Percentiles rank a stretch among this genome's conserved stretches.
phyloP scores from a whole-genome alignment of 371 early-diverging fungal genomes.

The Amoeboaphelidium protococcarum region DNA sequence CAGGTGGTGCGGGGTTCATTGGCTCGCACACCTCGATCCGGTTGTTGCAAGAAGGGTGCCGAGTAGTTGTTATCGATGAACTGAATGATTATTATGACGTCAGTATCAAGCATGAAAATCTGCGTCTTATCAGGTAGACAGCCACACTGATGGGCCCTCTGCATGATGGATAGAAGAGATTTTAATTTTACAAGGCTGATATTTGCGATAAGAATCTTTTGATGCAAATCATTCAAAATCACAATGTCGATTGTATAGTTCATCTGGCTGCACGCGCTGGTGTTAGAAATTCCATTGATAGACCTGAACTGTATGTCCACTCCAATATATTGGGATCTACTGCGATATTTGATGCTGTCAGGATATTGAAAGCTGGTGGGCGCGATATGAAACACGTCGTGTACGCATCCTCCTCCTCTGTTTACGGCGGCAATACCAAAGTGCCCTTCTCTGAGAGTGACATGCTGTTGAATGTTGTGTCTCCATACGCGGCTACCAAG shows the following conservation, averaged over 20 bases:
- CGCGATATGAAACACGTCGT: slow-evolving; percentile 3
- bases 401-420: slow-evolving; percentile 7
- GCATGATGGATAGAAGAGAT: background rate
- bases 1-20: slow-evolving; percentile 3
- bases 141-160: background rate
- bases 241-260: slow-evolving; percentile 1
- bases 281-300: slow-evolving; percentile 5
- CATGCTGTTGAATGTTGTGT: slow-evolving; percentile 2
- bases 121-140: background rate
- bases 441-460: slow-evolving; percentile 7
- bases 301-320: slow-evolving; percentile 6
- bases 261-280: slow-evolving; percentile 8
- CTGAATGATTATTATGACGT: slow-evolving; percentile 8
- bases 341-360: slow-evolving; percentile 4
- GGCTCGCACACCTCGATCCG: slow-evolving; percentile 1
- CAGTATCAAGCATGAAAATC: slow-evolving; percentile 5
- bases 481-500: slow-evolving; percentile 9
- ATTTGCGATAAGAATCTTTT: slow-evolving; percentile 2
- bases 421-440: slow-evolving; percentile 7
- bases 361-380: too few species aligned
- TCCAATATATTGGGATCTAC: slow-evolving; percentile 5
- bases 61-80: slow-evolving; percentile 8
- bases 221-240: slow-evolving; percentile 1
- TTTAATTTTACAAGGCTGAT: slow-evolving; percentile 6
- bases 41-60: slow-evolving; percentile 3